Evolutionary conservation across 768 basidiomycete genomes (phyloP).

Genomic region (Floccularia luteovirens): DNA sequence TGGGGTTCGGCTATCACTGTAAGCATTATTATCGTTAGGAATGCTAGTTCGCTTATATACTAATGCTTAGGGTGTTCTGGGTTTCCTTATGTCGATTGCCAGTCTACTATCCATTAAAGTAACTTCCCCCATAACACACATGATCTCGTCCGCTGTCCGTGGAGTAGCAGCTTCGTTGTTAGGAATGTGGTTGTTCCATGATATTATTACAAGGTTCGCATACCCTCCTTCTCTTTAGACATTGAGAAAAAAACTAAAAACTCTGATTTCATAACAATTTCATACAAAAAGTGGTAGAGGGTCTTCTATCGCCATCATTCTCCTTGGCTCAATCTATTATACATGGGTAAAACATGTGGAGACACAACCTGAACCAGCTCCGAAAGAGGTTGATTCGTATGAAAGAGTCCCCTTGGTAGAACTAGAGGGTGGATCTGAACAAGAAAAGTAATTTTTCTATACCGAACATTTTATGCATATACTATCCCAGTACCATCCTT

Average conservation of each 20-base stretch:
- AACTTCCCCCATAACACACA: slow-evolving; percentile 95
- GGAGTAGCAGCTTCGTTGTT: slow-evolving; percentile 89
- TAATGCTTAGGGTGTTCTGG: slow-evolving; percentile 60
- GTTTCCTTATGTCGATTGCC: slow-evolving; percentile 93
- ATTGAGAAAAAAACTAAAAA: no score
- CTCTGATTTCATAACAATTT: slow-evolving; percentile 2
- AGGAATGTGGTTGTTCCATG: slow-evolving; percentile 73
- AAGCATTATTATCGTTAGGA: slow-evolving; percentile 15
- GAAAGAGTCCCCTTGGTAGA: no score
- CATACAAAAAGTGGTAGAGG: slow-evolving; percentile 57
- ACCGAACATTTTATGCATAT: no score
- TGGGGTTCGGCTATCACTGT: slow-evolving; percentile 79
- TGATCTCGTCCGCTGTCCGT: slow-evolving; percentile 93
- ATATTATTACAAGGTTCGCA: slow-evolving; percentile 72
- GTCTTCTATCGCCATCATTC: slow-evolving; percentile 74
- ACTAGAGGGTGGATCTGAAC: no score
- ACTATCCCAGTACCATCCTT: no score
- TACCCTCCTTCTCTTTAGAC: no score
- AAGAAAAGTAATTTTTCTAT: no score
- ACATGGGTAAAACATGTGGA: slow-evolving; percentile 85
- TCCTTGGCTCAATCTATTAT: slow-evolving; percentile 77
- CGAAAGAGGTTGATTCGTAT: no score
- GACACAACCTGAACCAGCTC: slow-evolving; percentile 31
- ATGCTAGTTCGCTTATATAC: background rate
- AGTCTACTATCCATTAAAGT: slow-evolving; percentile 93